Evolutionary conservation across 192 early-diverging fungal species (phyloP).

Genomic region (Thoreauomyces humboldtii): DNA sequence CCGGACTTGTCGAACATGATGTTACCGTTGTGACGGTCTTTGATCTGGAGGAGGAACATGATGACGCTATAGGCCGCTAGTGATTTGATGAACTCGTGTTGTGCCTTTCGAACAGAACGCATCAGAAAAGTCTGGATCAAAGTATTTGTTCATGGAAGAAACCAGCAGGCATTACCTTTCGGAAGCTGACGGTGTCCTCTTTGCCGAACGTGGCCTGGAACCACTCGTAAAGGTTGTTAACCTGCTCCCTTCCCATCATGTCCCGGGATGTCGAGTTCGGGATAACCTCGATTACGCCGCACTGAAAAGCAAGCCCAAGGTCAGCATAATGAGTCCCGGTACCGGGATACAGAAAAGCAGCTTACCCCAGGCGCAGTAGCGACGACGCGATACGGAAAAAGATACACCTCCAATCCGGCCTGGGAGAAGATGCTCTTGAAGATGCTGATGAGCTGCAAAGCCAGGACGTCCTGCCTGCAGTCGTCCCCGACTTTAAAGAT

Average conservation of each 20-base stretch:
- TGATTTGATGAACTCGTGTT: conserved; percentile 91
- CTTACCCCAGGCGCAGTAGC: conserved; percentile 89
- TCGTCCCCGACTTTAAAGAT: conserved; percentile 99
- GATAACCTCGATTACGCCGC: conserved; percentile 98
- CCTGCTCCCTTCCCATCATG: conserved; percentile 96
- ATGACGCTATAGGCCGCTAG: conserved; percentile 95
- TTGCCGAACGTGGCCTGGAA: conserved; percentile 90
- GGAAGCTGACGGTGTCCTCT: conserved; percentile 84
- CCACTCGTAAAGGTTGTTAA: conserved; percentile 95
- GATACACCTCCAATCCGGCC: conserved; percentile 89
- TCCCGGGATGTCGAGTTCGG: conserved; percentile 95
- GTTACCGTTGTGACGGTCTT: conserved; percentile 99
- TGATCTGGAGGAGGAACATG: conserved; percentile 93
- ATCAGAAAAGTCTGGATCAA: too few relatives aligned
- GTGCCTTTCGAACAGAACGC: too few relatives aligned
- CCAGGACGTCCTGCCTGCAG: conserved; percentile 97
- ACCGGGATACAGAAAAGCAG: neutral
- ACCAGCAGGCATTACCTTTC: conserved; percentile 53
- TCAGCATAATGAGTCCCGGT: neutral
- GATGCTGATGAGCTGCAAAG: conserved; percentile 93
- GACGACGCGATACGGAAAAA: conserved; percentile 96
- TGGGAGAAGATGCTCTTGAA: conserved; percentile 95
- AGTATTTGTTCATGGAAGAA: neutral
- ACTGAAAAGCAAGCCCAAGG: conserved; percentile 38
- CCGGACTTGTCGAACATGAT: conserved; percentile 98